Evolutionary conservation across 108 stramenopile species (phyloP).

Genomic region (Asterionellopsis glacialis): DNA sequence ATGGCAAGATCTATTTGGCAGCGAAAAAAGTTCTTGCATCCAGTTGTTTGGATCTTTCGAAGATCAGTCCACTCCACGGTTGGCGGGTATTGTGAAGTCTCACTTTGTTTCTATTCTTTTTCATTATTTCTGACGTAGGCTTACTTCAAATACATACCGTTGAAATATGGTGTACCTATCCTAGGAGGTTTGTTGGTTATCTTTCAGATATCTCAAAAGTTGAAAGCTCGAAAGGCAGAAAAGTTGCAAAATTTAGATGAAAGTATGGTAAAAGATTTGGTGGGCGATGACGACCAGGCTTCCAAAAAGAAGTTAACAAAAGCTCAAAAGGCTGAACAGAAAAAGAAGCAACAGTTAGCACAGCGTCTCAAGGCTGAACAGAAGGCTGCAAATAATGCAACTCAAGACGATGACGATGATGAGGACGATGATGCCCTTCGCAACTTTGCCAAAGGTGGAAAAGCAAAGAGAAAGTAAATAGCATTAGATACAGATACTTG

Average conservation of each 20-base stretch:
- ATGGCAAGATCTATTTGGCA: no score
- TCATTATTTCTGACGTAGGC: conserved; percentile 17
- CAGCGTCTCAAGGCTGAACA: conserved; percentile 28
- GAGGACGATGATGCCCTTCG: conserved; percentile 13
- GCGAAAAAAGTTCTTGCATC: neutral
- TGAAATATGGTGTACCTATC: conserved; percentile 30
- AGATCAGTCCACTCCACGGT: neutral
- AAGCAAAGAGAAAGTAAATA: conserved; percentile 31
- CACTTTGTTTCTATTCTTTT: neutral
- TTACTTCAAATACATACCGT: conserved; percentile 43
- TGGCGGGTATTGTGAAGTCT: neutral
- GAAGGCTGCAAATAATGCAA: conserved; percentile 18
- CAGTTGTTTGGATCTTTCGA: neutral
- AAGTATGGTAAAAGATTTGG: conserved; percentile 33
- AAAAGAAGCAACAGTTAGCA: conserved; percentile 37
- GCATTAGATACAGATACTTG: neutral
- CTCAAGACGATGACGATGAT: conserved; percentile 38
- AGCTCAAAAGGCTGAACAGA: conserved; percentile 32
- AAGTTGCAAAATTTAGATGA: conserved; percentile 48
- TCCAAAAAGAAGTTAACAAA: conserved; percentile 33
- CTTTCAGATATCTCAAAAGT: conserved; percentile 16
- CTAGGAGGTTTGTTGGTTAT: conserved; percentile 15
- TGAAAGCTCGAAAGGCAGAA: conserved; percentile 37
- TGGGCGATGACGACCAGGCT: conserved; percentile 36
- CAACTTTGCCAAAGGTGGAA: conserved; percentile 26